Base-by-base conservation (phyloP, 768 basidiomycete species). In the Panellus pusillus region DNA sequence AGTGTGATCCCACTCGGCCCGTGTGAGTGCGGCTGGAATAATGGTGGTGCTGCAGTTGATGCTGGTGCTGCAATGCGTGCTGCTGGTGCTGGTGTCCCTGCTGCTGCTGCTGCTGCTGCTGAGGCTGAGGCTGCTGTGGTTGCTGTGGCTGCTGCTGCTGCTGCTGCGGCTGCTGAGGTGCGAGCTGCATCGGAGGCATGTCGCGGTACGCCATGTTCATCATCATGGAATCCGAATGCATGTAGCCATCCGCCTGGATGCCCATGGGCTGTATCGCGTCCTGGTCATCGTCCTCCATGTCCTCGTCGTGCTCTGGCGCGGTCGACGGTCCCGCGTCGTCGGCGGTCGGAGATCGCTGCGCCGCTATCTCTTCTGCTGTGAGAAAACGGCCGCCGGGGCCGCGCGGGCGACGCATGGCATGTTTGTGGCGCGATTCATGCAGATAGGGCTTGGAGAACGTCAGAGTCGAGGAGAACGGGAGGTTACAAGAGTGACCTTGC, bases 331-430 rank as follows among this genome's bases (percentile, higher is more conserved):
- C 71, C 3, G 69, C 63, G 31, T 70, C 70, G 17, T 65, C 68
- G 28, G 65, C 63, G 19, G 73, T 69, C 4, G 70, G 58, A 12
- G 75, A 72, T 61, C 88, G 88, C 66, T 91, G 88, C 0, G 90
- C 88, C 0, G 91, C 90, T 44, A 95, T 94, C 71, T 98, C 95
- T 17, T 94, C 93, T 46, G 94, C 92, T 8, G 95, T 98, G 64
- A 98, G 85, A 75, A 99, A 99, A 39, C 97, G 86, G 19, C 97
- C 97, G 11, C 97, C 97, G 19, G 97, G 96, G 5, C 97, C 97
- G 51, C 97, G 82, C 14, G 97, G 97, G 17, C 97, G 84, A 41
- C 94, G 87, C 89, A 98, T 95, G 29, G 97, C 97, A 73, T 99
- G 97, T 61, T 93, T 91, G 75, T 99, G 97, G 41, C 97, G 86